Percentiles rank a stretch among this genome's conserved stretches.
These are phyloP conservation scores for Colletotrichum filicis DNA, from an alignment of 2,329 filamentous ascomycete genomes.

Conservation along the genomic window DNA sequence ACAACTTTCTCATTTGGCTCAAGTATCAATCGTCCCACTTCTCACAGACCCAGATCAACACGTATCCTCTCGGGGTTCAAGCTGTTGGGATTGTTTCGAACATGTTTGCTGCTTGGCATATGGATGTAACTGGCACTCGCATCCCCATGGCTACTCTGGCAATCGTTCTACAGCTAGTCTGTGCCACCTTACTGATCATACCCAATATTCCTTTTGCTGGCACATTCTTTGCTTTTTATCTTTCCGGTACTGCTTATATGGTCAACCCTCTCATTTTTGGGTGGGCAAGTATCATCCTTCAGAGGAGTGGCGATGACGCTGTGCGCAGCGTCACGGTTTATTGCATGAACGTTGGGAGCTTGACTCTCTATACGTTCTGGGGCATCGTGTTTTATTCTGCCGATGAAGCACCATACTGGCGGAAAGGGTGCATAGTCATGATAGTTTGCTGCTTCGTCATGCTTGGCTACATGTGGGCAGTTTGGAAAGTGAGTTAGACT, in stretches of 20 bases:
- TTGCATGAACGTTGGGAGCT: slow-evolving; percentile 49
- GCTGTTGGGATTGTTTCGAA: slow-evolving; percentile 45
- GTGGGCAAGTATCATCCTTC: slow-evolving; percentile 51
- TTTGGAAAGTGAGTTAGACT: slow-evolving; percentile 19
- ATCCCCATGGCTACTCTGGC: slow-evolving; percentile 47
- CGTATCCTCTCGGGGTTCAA: slow-evolving; percentile 50
- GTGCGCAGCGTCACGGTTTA: slow-evolving; percentile 49
- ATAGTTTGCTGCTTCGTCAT: slow-evolving; percentile 38
- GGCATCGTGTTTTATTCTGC: slow-evolving; percentile 49
- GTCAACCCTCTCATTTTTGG: slow-evolving; percentile 51
- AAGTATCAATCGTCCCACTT: slow-evolving; percentile 39
- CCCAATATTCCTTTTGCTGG: slow-evolving; percentile 42
- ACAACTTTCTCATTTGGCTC: slow-evolving; percentile 44
- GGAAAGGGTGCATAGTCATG: slow-evolving; percentile 49
- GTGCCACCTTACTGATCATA: slow-evolving; percentile 45
- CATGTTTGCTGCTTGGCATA: slow-evolving; percentile 47
- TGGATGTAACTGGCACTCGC: slow-evolving; percentile 48
- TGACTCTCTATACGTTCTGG: slow-evolving; percentile 52
- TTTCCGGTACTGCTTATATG: slow-evolving; percentile 50
- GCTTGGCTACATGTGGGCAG: slow-evolving; percentile 29
- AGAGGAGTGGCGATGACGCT: slow-evolving; percentile 50
- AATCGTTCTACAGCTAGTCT: slow-evolving; percentile 45
- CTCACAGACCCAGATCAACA: slow-evolving; percentile 47
- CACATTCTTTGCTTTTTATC: slow-evolving; percentile 44
- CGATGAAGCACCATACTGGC: slow-evolving; percentile 48